A percentile compares a stretch with the other conserved stretches of the same genome.
Conservation (phyloP, 257 asterid genomes). For the Solanum chmielewskii region DNA sequence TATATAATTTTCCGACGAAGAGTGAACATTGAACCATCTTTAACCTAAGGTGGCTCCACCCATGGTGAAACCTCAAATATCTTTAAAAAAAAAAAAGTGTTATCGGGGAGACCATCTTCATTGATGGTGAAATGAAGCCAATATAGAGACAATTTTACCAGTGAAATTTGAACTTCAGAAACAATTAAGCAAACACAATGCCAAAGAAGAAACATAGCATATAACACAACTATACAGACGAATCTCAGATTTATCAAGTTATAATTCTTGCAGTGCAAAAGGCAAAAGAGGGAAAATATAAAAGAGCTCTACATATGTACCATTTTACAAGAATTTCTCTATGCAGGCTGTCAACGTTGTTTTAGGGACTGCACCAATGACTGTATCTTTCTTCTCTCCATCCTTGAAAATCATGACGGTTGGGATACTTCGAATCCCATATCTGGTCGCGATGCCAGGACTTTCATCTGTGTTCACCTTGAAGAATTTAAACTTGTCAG, state of each 20-base stretch:
- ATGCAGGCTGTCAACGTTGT: constrained; percentile 53
- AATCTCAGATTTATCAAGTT: constrained; percentile 18
- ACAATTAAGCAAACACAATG: not conserved
- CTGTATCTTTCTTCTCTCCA: constrained; percentile 87
- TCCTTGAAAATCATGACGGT: constrained; percentile 73
- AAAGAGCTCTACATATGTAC: constrained; percentile 4
- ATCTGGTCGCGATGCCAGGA: constrained; percentile 64
- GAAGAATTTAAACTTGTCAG: constrained; percentile 77
- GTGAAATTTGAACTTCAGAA: not conserved
- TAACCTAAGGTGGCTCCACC: not conserved
- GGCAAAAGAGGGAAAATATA: not conserved
- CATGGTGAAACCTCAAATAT: not conserved
- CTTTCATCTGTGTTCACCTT: constrained; percentile 84
- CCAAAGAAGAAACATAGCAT: not conserved
- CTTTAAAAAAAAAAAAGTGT: not conserved
- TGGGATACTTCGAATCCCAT: constrained; percentile 93
- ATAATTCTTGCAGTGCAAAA: constrained; percentile 12
- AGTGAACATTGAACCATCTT: not conserved
- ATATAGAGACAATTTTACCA: not conserved
- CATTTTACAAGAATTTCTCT: constrained; percentile 62
- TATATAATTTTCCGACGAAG: too few relatives aligned
- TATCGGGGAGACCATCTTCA: not conserved
- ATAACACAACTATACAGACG: constrained; percentile 41
- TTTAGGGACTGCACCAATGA: constrained; percentile 89
- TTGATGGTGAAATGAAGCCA: not conserved